Base-by-base conservation (phyloP, 2,329 filamentous ascomycete genomes). In the Colletotrichum sojae region DNA sequence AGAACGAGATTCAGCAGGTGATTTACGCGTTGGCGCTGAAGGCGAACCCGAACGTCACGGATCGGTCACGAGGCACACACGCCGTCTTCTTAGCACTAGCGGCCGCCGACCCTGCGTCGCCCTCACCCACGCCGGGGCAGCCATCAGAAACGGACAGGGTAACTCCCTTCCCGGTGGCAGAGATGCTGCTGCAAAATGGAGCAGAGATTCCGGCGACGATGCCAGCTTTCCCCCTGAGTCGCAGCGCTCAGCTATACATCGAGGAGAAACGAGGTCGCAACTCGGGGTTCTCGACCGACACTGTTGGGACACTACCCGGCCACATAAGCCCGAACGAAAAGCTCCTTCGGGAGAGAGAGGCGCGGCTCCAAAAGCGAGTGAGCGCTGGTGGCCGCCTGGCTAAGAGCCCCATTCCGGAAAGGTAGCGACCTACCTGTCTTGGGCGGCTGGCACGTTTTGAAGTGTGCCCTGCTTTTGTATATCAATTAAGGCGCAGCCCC, bases 1-100 rank as follows among this genome's bases (percentile, higher is more conserved):
- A 91, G 81, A 98, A 98, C 79, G 95, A 99, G 77, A 94, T 99
- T 63, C 93, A 96, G 76, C 93, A 94, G 72, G 94, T 98, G 25
- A 88, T 99, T 27, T 97, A 98, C 75, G 95, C 93, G 4, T 86
- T 99, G 54, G 94, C 96, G 1, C 86, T 98, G 39, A 89, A 89
- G 70, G 96, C 94, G 15, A 97, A 95, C 75, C 93, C 95, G 15
- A 99, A 99, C 76, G 88, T 91, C 3, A 85, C 90, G 5, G 96
- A 99, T 78, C 93, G 91, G 72, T 96, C 94, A 46, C 89, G 96
- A 62, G 93, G 92, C 49, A 98, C 95, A 0, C 95, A 97, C 78
- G 91, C 93, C 1, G 89, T 98, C 16, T 98, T 95, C 83, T 85
- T 99, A 49, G 97, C 97, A 16, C 88, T 99, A 25, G 94, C 94